A percentile compares a stretch with the other conserved stretches of the same genome.
These are phyloP conservation scores for Saksenaea oblongispora DNA, from an alignment of 371 early-diverging fungal species.

Conservation along the genomic window DNA sequence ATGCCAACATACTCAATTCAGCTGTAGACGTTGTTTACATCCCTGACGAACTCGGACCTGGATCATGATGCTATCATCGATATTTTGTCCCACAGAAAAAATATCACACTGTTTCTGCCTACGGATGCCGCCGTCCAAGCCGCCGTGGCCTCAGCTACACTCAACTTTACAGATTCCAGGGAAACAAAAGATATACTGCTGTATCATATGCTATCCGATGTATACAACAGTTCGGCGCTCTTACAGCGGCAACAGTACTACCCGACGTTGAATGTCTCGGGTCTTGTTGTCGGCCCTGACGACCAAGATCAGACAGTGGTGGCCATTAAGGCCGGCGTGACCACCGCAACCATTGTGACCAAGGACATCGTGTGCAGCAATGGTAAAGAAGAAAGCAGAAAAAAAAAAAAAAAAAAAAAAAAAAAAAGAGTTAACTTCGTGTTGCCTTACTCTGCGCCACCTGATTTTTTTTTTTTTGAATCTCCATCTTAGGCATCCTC, in stretches of 20 bases:
- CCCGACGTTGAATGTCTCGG: slow-evolving; percentile 12
- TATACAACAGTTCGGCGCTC: slow-evolving; percentile 12
- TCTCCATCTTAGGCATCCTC: slow-evolving; percentile 23
- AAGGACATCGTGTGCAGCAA: slow-evolving; percentile 26
- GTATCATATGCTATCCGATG: slow-evolving; percentile 14
- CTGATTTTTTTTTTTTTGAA: slow-evolving; percentile 4
- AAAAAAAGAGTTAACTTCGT: neutral
- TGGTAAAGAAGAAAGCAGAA: slow-evolving; percentile 17
- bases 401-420: neutral
- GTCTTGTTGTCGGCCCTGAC: slow-evolving; percentile 19
- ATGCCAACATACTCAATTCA: slow-evolving; percentile 2
- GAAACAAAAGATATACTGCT: slow-evolving; percentile 12
- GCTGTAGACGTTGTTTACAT: neutral
- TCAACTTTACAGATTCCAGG: slow-evolving; percentile 15
- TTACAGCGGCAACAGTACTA: slow-evolving; percentile 13
- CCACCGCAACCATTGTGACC: slow-evolving; percentile 17
- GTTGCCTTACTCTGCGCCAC: neutral
- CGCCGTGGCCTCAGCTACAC: neutral
- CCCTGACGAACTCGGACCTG: neutral
- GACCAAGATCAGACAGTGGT: slow-evolving; percentile 1
- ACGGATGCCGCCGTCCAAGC: slow-evolving; percentile 8
- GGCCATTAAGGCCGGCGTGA: slow-evolving; percentile 20
- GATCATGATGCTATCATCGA: neutral
- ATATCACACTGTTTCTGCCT: slow-evolving; percentile 16
- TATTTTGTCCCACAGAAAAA: neutral